Conservation (phyloP, 371 early-diverging fungal species). For the Mortierella sp. region DNA sequence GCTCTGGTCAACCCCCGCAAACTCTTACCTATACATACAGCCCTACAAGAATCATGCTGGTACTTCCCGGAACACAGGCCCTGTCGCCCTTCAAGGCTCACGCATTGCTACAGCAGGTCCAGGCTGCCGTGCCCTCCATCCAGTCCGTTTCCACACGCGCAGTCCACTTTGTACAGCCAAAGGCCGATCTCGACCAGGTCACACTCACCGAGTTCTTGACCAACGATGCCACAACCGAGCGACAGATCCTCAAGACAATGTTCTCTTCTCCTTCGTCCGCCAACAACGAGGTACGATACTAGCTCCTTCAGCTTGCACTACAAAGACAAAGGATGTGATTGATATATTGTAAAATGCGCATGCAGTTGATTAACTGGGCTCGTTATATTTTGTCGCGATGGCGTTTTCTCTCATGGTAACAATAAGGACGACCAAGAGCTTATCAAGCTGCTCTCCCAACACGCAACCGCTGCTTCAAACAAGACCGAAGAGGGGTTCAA, state of each 20-base stretch:
- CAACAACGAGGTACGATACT: conserved; percentile 9
- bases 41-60: conserved; percentile 68
- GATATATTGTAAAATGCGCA: not conserved
- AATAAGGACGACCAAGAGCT: conserved; percentile 51
- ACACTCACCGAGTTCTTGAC: conserved; percentile 53
- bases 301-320: not conserved
- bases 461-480: not conserved
- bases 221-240: conserved; percentile 52
- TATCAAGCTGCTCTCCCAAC: conserved; percentile 53
- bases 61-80: conserved; percentile 81
- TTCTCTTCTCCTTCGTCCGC: conserved; percentile 42
- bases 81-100: conserved; percentile 77
- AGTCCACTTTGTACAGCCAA: conserved; percentile 79
- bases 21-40: conserved; percentile 3
- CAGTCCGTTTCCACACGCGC: conserved; percentile 68
- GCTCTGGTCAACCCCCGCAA: not conserved
- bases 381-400: not conserved
- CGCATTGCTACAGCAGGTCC: conserved; percentile 65
- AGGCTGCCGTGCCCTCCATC: conserved; percentile 62
- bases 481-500: conserved; percentile 49
- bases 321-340: not conserved
- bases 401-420: not conserved
- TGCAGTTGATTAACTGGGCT: not conserved
- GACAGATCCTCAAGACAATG: conserved; percentile 58
- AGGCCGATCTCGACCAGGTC: conserved; percentile 52